Evolutionary conservation across 1,284 basidiomycete genomes (phyloP).

Genomic region (Neonothopanus nambi): DNA sequence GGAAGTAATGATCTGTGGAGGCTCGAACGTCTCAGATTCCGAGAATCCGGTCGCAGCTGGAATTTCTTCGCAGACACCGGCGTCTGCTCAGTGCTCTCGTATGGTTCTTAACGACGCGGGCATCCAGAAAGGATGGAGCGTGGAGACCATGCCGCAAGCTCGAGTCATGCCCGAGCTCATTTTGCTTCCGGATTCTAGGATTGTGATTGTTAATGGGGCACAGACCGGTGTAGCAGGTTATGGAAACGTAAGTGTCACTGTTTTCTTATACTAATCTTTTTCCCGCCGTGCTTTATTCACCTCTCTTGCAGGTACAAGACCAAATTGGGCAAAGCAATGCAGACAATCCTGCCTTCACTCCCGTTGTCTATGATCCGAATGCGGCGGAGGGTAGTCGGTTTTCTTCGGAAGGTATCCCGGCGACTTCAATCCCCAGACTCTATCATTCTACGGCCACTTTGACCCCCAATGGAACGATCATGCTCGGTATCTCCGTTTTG

Average conservation of each 20-base stretch:
- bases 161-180: constrained; percentile 42
- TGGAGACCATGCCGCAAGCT: constrained; percentile 29
- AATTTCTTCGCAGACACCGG: constrained; percentile 34
- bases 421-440: constrained; percentile 34
- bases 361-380: constrained; percentile 47
- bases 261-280: constrained; percentile 2
- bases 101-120: constrained; percentile 33
- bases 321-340: constrained; percentile 41
- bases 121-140: constrained; percentile 31
- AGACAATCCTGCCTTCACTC: constrained; percentile 38
- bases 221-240: constrained; percentile 55
- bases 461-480: constrained; percentile 29
- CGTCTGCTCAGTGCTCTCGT: constrained; percentile 37
- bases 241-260: constrained; percentile 42
- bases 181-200: constrained; percentile 47
- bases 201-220: constrained; percentile 46
- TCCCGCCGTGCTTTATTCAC: constrained; percentile 31
- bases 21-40: constrained; percentile 28
- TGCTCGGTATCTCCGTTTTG: constrained; percentile 14
- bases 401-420: constrained; percentile 37
- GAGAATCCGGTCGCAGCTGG: constrained; percentile 19
- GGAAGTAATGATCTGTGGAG: constrained; percentile 48
- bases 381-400: constrained; percentile 41
- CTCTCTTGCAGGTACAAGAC: constrained; percentile 30
- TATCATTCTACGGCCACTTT: constrained; percentile 38